Percentiles rank a stretch among this genome's conserved stretches.
Evolutionary conservation across 306 rosid species (phyloP).

Genomic region (Clitoria ternatea): DNA sequence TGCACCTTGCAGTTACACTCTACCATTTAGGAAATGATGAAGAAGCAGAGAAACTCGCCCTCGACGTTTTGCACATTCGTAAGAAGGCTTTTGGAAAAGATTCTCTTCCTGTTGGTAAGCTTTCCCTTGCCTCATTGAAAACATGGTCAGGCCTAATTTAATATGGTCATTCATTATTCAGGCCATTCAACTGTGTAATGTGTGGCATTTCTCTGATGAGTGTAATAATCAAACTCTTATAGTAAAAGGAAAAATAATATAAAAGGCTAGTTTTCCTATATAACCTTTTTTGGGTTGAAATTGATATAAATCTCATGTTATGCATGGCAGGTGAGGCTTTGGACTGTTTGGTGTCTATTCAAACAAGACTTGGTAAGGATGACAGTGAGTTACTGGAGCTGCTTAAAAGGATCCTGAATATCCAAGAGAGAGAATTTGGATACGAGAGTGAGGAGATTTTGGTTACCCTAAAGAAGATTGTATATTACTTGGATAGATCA

Average conservation of each 20-base stretch:
- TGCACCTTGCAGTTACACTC: constrained; percentile 84
- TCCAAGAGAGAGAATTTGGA: constrained; percentile 81
- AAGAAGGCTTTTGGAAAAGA: constrained; percentile 70
- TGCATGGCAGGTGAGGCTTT: constrained; percentile 80
- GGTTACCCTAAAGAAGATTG: constrained; percentile 62
- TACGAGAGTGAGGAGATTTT: constrained; percentile 67
- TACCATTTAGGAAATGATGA: constrained; percentile 66
- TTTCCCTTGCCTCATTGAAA: not conserved
- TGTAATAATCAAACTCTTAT: not conserved
- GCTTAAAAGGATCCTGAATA: constrained; percentile 60
- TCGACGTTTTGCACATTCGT: constrained; percentile 66
- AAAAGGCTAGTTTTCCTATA: not conserved
- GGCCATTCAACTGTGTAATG: not conserved
- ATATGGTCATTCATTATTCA: not conserved
- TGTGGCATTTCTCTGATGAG: not conserved
- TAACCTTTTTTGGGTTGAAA: not conserved
- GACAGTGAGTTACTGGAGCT: constrained; percentile 47
- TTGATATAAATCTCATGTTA: not conserved
- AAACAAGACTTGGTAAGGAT: constrained; percentile 53
- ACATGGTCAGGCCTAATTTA: not conserved
- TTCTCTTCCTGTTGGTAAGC: constrained; percentile 82
- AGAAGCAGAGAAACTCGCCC: constrained; percentile 81
- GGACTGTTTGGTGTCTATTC: constrained; percentile 82
- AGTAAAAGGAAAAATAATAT: no score
- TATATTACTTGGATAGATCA: constrained; percentile 60